Evolutionary conservation across 1,284 basidiomycete genomes (phyloP).

Genomic region (Boletus semigastroideus): DNA sequence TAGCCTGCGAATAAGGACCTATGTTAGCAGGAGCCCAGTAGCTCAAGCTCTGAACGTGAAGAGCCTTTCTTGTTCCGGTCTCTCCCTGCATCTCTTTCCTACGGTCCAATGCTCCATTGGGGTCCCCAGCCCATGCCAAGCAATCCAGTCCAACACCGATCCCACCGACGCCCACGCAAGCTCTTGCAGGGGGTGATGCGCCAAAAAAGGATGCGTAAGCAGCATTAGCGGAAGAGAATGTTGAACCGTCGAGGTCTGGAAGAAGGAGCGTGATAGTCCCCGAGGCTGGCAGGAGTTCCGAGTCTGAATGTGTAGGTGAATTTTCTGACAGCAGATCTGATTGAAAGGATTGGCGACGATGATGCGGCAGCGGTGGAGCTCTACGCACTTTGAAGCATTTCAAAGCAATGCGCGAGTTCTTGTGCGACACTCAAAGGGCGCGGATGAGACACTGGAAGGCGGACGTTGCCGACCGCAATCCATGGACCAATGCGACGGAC

Average conservation of each 20-base stretch:
- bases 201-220: conserved; percentile 86
- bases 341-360: conserved; percentile 3
- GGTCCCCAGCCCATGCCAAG: conserved; percentile 53
- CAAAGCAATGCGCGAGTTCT: conserved; percentile 65
- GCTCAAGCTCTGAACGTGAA: conserved; percentile 94
- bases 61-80: conserved; percentile 51
- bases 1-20: conserved; percentile 95
- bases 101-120: conserved; percentile 6
- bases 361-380: not conserved
- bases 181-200: conserved; percentile 88
- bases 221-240: conserved; percentile 74
- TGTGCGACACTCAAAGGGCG: conserved; percentile 56
- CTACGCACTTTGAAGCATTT: conserved; percentile 50
- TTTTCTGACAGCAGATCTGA: conserved; percentile 14
- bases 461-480: conserved; percentile 60
- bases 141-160: conserved; percentile 74
- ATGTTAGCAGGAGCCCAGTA: conserved; percentile 99
- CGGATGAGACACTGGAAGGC: conserved; percentile 25
- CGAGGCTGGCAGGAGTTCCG: conserved; percentile 54
- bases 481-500: conserved; percentile 42
- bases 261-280: conserved; percentile 85
- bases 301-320: not conserved
- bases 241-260: conserved; percentile 66
- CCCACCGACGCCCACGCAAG: conserved; percentile 76
- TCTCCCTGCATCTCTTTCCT: conserved; percentile 34